Conservation (phyloP, 1,284 basidiomycete genomes). For the Moesziomyces parantarcticus region DNA sequence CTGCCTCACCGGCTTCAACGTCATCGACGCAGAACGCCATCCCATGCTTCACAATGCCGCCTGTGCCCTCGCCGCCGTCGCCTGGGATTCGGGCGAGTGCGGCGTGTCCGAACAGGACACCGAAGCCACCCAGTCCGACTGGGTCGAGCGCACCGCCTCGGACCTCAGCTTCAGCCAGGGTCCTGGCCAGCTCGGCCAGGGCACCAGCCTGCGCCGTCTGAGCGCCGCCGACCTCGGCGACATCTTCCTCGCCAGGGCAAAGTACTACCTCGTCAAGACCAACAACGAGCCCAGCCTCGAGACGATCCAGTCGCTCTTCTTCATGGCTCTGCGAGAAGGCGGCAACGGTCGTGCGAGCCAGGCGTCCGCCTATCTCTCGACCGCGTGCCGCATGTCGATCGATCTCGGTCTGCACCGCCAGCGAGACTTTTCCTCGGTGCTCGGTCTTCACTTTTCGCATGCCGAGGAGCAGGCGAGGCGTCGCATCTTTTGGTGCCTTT, state of each 20-base stretch:
- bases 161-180: constrained; percentile 38
- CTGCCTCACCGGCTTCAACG: constrained; percentile 27
- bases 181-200: constrained; percentile 14
- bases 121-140: constrained; percentile 38
- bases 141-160: constrained; percentile 41
- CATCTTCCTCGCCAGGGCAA: constrained; percentile 53
- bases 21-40: constrained; percentile 46
- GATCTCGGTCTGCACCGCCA: constrained; percentile 57
- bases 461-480: constrained; percentile 52
- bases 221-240: constrained; percentile 40
- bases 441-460: constrained; percentile 40
- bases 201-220: constrained; percentile 22
- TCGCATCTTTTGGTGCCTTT: constrained; percentile 52
- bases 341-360: constrained; percentile 50
- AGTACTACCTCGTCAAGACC: constrained; percentile 51
- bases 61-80: constrained; percentile 43
- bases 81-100: constrained; percentile 47
- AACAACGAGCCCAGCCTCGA: constrained; percentile 54
- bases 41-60: constrained; percentile 55
- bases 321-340: constrained; percentile 56
- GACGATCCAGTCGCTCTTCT: constrained; percentile 50
- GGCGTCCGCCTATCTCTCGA: constrained; percentile 44
- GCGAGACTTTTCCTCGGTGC: constrained; percentile 31
- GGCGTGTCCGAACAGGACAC: constrained; percentile 35
- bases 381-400: constrained; percentile 53